phyloP scores from a whole-genome alignment of 2,329 filamentous ascomycete species.

The Talaromyces albobiverticillius region DNA sequence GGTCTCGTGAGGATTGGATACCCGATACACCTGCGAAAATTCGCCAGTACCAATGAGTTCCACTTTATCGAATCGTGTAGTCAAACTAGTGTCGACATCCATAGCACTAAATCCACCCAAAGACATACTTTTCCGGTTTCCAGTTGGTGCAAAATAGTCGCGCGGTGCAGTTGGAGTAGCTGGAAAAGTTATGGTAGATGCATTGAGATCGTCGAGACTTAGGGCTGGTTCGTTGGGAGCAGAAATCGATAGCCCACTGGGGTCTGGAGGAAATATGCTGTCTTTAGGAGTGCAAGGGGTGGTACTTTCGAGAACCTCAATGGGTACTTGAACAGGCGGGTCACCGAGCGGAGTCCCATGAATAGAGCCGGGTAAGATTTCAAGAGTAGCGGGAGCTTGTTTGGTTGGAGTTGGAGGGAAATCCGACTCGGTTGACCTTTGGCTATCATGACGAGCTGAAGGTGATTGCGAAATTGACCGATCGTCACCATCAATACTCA shows the following conservation, averaged over 20 bases:
- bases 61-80: conserved; percentile 74
- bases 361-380: conserved; percentile 5
- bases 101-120: conserved; percentile 68
- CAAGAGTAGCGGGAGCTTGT: conserved; percentile 23
- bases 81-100: conserved; percentile 72
- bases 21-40: conserved; percentile 88
- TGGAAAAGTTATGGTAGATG: conserved; percentile 58
- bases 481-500: conserved; percentile 79
- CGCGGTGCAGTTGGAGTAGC: conserved; percentile 75
- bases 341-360: conserved; percentile 1
- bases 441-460: conserved; percentile 53
- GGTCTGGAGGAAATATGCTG: conserved; percentile 70
- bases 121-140: conserved; percentile 63
- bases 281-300: conserved; percentile 80
- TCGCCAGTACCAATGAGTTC: conserved; percentile 81
- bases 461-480: conserved; percentile 58
- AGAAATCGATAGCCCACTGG: conserved; percentile 79
- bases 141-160: conserved; percentile 57
- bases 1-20: conserved; percentile 49
- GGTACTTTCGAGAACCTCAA: conserved; percentile 51
- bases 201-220: conserved; percentile 40
- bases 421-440: conserved; percentile 63
- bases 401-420: conserved; percentile 95
- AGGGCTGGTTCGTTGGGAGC: conserved; percentile 49
- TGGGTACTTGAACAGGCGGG: conserved; percentile 59